These are phyloP conservation scores for Pulveroboletus frians DNA, from an alignment of 768 basidiomycete genomes.

Conservation along the genomic window DNA sequence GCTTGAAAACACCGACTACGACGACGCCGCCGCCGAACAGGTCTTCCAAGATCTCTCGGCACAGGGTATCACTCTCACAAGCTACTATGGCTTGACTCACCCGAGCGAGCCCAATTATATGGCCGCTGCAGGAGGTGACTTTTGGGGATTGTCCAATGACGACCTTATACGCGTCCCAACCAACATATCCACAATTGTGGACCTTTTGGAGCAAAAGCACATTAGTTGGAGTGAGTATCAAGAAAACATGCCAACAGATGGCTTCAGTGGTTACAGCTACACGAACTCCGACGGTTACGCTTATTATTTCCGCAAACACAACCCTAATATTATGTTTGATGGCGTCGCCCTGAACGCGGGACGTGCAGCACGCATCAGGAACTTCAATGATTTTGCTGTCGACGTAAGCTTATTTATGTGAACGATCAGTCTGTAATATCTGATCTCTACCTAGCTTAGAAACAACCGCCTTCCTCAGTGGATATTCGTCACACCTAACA, in stretches of 20 bases:
- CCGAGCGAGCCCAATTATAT: slow-evolving; percentile 60
- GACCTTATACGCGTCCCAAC: slow-evolving; percentile 27
- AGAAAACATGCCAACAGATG: slow-evolving; percentile 52
- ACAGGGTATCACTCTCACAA: slow-evolving; percentile 45
- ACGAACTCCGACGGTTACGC: slow-evolving; percentile 5
- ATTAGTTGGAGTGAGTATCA: slow-evolving; percentile 61
- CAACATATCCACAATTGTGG: slow-evolving; percentile 54
- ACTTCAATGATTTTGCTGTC: slow-evolving; percentile 57
- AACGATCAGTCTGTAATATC: not conserved
- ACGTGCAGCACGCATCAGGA: slow-evolving; percentile 44
- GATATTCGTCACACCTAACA: slow-evolving; percentile 60
- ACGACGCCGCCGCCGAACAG: slow-evolving; percentile 18
- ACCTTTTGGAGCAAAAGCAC: slow-evolving; percentile 51
- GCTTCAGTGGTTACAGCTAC: slow-evolving; percentile 41
- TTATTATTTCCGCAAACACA: slow-evolving; percentile 56
- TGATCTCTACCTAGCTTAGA: slow-evolving; percentile 15
- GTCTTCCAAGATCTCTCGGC: slow-evolving; percentile 37
- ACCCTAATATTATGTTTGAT: slow-evolving; percentile 48
- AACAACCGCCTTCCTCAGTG: slow-evolving; percentile 51
- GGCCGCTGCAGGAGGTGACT: slow-evolving; percentile 47
- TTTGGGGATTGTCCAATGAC: slow-evolving; percentile 46
- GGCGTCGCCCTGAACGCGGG: slow-evolving; percentile 39
- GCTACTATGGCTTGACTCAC: slow-evolving; percentile 48
- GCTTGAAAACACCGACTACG: slow-evolving; percentile 61
- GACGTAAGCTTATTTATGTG: slow-evolving; percentile 35